These are phyloP conservation scores for Claviceps sp. DNA, from an alignment of 2,329 filamentous ascomycete genomes.

Conservation along the genomic window DNA sequence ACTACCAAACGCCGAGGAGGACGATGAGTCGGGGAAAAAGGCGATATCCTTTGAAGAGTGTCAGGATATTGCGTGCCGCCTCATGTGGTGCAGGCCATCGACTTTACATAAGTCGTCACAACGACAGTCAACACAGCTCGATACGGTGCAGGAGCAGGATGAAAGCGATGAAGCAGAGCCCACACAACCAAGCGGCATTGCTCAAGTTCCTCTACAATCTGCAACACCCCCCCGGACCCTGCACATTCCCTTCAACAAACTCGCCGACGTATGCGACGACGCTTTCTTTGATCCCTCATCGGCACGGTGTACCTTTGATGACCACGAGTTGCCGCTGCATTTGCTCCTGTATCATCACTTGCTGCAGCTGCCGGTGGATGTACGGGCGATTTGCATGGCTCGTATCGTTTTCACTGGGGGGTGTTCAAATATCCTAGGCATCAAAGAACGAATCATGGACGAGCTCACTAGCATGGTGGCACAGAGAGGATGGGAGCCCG, in stretches of 20 bases:
- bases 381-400: conserved; percentile 74
- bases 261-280: conserved; percentile 63
- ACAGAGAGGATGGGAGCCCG: conserved; percentile 61
- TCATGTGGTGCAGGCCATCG: conserved; percentile 57
- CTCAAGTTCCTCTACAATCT: conserved; percentile 33
- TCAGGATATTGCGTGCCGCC: conserved; percentile 61
- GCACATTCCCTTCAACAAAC: conserved; percentile 51
- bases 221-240: conserved; percentile 39
- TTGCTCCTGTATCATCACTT: conserved; percentile 64
- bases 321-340: conserved; percentile 72
- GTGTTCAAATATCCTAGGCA: conserved; percentile 62
- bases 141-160: conserved; percentile 44
- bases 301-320: conserved; percentile 53
- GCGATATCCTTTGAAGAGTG: conserved; percentile 61
- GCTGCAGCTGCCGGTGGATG: conserved; percentile 64
- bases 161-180: conserved; percentile 31
- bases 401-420: conserved; percentile 80
- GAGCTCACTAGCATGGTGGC: conserved; percentile 58
- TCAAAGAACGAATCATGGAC: conserved; percentile 63
- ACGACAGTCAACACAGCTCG: conserved; percentile 24
- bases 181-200: conserved; percentile 14
- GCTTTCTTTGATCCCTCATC: conserved; percentile 53
- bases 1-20: conserved; percentile 15
- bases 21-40: conserved; percentile 17
- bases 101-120: conserved; percentile 17